Percentiles rank a stretch among this genome's conserved stretches.
These are phyloP conservation scores for Colletotrichum godetiae DNA, from an alignment of 2,329 filamentous ascomycete genomes.

Conservation along the genomic window DNA sequence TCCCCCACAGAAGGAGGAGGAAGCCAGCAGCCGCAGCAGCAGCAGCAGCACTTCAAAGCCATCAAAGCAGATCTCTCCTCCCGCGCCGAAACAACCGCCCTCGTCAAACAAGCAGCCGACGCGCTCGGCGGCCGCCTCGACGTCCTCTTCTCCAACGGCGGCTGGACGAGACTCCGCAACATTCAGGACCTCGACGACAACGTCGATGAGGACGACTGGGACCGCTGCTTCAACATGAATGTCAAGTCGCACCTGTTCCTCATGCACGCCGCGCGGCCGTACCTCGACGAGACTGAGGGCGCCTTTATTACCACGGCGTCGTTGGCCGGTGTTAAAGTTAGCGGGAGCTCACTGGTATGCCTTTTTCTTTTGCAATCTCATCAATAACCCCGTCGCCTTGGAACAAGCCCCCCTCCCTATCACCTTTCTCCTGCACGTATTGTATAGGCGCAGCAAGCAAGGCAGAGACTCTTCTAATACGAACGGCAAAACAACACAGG, in stretches of 20 bases:
- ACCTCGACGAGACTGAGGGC: constrained; percentile 61
- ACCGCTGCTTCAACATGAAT: constrained; percentile 60
- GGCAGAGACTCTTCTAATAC: neutral
- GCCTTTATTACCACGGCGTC: constrained; percentile 73
- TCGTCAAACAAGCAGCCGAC: constrained; percentile 69
- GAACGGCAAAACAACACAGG: constrained; percentile 48
- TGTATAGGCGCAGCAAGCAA: neutral
- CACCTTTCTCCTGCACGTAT: neutral
- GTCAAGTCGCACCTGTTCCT: constrained; percentile 62
- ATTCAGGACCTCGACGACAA: constrained; percentile 61
- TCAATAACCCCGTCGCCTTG: constrained; percentile 30
- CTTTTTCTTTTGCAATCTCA: neutral
- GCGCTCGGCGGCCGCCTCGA: constrained; percentile 74
- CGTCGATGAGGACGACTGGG: constrained; percentile 58
- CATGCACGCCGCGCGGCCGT: constrained; percentile 53
- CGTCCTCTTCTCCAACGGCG: constrained; percentile 80
- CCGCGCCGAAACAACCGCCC: constrained; percentile 66
- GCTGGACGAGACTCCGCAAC: constrained; percentile 61
- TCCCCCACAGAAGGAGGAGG: constrained; percentile 40
- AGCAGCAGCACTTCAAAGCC: constrained; percentile 53
- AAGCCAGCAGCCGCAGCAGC: constrained; percentile 33
- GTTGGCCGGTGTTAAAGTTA: constrained; percentile 72
- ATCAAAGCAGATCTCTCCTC: constrained; percentile 76
- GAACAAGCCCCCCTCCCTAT: neutral
- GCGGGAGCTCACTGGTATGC: constrained; percentile 67